phyloP scores from a whole-genome alignment of 2,329 filamentous ascomycete species.

The Calycina herbarum region DNA sequence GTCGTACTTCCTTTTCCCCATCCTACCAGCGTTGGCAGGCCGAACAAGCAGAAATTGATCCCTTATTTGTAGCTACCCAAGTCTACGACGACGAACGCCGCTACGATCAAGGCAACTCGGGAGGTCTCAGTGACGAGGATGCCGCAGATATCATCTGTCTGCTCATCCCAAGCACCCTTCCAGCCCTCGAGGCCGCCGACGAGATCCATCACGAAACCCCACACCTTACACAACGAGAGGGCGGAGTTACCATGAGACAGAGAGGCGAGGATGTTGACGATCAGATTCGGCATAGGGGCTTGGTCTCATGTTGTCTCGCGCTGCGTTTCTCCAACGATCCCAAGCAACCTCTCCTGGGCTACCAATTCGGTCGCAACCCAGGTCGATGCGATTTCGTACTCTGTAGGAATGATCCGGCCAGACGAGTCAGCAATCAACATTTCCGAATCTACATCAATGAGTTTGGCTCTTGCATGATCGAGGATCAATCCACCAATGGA shows the following conservation, averaged over 20 bases:
- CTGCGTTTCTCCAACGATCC: constrained; percentile 74
- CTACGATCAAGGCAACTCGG: constrained; percentile 73
- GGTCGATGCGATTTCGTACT: constrained; percentile 71
- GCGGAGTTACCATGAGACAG: constrained; percentile 27
- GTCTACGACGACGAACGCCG: constrained; percentile 78
- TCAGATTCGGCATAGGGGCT: constrained; percentile 25
- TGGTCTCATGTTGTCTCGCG: constrained; percentile 61
- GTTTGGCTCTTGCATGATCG: constrained; percentile 85
- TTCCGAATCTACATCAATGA: constrained; percentile 90
- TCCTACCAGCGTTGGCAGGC: constrained; percentile 7
- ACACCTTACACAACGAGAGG: constrained; percentile 59
- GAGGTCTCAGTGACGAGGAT: constrained; percentile 75
- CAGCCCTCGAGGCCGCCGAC: constrained; percentile 65
- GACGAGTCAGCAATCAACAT: constrained; percentile 88
- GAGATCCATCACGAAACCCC: constrained; percentile 51
- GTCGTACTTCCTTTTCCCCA: constrained; percentile 8
- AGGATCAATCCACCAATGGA: constrained; percentile 95
- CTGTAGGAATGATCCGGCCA: constrained; percentile 64
- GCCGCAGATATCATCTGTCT: constrained; percentile 88
- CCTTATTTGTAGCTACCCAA: constrained; percentile 63
- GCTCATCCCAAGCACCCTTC: constrained; percentile 74
- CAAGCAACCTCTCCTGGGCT: constrained; percentile 70
- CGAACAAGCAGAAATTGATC: constrained; percentile 20
- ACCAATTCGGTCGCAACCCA: constrained; percentile 80
- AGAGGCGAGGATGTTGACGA: constrained; percentile 19